Base-by-base conservation (phyloP, 1,284 basidiomycete species). In the Cryptococcus maquisensis region DNA sequence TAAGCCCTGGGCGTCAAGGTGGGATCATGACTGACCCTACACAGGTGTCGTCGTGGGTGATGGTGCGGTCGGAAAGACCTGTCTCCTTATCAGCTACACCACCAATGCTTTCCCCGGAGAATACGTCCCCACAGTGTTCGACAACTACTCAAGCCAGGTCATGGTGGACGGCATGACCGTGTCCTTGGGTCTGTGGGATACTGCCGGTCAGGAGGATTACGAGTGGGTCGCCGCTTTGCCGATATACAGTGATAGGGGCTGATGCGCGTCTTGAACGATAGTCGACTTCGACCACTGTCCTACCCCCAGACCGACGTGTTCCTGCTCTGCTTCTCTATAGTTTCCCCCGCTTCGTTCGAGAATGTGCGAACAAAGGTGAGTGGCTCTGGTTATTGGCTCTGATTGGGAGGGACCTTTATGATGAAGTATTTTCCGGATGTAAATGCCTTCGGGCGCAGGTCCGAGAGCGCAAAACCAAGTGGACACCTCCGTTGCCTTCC, bases 281-380 rank as follows among this genome's bases (percentile, higher is more conserved):
- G 98, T 78, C 89, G 96, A 54, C 87, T 99, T 68, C 88, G 96
- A 66, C 96, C 96, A 51, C 83, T 98, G 62, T 95, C 91, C 59
- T 99, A 99, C 79, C 96, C 96, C 8, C 96, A 98, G 78, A 98
- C 96, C 50, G 96, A 99, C 75, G 93, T 99, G 38, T 98, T 99
- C 81, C 82, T 99, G 73, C 93, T 98, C 76, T 98, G 96, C 77
- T 99, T 98, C 82, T 96, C 92, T 45, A 83, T 98, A 61, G 94
- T 97, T 71, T 93, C 89, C 67, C 96, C 96, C 32, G 91, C 96
- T 23, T 91, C 88, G 77, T 98, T 93, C 74, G 96, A 98, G 80
- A 99, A 98, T 82, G 92, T 98, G 57, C 85, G 88, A 78, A 96
- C 92, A 66, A 98, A 98, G 83, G 91, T 90, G 47, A 52, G 60